These are phyloP conservation scores for Trametes cingulata DNA, from an alignment of 768 basidiomycete species.

Conservation along the genomic window DNA sequence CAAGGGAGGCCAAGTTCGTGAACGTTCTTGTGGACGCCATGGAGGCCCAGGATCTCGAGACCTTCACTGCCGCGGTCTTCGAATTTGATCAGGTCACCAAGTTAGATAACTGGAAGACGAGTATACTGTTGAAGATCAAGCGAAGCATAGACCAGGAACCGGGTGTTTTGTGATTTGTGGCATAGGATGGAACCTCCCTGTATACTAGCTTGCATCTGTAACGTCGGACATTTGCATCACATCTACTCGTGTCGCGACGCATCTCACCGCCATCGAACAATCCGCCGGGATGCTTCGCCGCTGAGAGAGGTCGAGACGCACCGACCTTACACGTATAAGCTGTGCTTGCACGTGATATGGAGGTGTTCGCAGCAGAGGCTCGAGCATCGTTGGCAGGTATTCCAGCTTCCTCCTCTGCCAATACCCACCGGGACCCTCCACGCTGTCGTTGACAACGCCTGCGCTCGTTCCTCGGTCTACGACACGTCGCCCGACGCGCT, in stretches of 20 bases:
- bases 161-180: conserved; percentile 19
- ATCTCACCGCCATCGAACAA: no score
- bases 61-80: conserved; percentile 80
- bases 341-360: background rate
- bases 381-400: background rate
- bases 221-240: background rate
- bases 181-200: conserved; percentile 17
- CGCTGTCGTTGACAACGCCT: background rate
- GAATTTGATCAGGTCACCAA: conserved; percentile 92
- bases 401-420: background rate
- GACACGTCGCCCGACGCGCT: conserved; percentile 16
- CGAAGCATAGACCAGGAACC: conserved; percentile 66
- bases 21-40: conserved; percentile 76
- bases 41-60: conserved; percentile 67
- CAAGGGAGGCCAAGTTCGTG: conserved; percentile 91
- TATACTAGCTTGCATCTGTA: conserved; percentile 10
- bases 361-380: background rate
- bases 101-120: conserved; percentile 96
- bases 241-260: background rate
- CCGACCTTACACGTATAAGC: background rate
- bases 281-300: background rate
- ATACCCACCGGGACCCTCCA: background rate
- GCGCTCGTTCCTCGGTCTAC: background rate
- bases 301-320: no score
- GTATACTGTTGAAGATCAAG: conserved; percentile 89